These are phyloP conservation scores for Centaurea solstitialis DNA, from an alignment of 129 eudicot genomes.

Conservation along the genomic window DNA sequence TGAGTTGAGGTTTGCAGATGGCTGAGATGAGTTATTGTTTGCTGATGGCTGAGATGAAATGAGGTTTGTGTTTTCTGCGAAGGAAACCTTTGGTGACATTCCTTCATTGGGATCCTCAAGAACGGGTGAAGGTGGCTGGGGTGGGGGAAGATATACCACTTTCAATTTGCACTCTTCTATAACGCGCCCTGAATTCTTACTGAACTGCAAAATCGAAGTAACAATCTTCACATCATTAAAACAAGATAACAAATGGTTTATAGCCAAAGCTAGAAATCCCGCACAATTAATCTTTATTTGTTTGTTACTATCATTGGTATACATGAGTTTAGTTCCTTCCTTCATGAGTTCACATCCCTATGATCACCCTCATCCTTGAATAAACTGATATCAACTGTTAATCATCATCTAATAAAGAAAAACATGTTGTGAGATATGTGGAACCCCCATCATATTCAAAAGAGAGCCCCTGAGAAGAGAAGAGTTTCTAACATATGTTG, in stretches of 20 bases:
- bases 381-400: too few species aligned
- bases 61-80: constrained; percentile 32
- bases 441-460: too few species aligned
- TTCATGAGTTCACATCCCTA: not conserved
- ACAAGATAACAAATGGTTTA: not conserved
- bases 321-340: not conserved
- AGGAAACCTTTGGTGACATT: constrained; percentile 46
- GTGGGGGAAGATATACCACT: constrained; percentile 74
- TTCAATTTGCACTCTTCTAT: constrained; percentile 81
- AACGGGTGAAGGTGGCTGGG: constrained; percentile 76
- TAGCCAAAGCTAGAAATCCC: not conserved
- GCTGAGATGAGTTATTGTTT: not conserved
- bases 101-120: constrained; percentile 82
- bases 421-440: too few species aligned
- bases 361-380: not conserved
- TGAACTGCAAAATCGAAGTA: constrained; percentile 48
- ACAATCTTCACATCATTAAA: constrained; percentile 3
- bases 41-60: not conserved
- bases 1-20: constrained; percentile 12
- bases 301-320: not conserved
- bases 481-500: too few species aligned
- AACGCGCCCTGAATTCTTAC: constrained; percentile 60
- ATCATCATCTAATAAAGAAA: too few species aligned
- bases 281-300: not conserved
- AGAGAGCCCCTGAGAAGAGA: too few species aligned